Evolutionary conservation across 2,329 filamentous ascomycete species (phyloP).

Genomic region (Botryotinia calthae): DNA sequence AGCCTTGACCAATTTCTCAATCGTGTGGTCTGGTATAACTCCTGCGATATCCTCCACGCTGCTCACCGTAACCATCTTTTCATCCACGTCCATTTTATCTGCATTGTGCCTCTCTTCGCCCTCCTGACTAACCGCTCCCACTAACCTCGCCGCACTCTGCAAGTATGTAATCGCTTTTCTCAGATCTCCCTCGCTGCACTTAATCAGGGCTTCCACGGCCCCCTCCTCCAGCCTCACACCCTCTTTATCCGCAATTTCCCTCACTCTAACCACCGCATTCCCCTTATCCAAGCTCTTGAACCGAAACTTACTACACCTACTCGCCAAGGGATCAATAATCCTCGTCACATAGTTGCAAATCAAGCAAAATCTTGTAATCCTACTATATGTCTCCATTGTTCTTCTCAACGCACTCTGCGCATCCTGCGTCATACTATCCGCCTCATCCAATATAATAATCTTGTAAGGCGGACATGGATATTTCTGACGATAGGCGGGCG

Average conservation of each 20-base stretch:
- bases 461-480: conserved; percentile 98
- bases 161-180: conserved; percentile 94
- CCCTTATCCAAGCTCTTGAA: conserved; percentile 93
- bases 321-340: conserved; percentile 94
- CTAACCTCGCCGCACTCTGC: conserved; percentile 87
- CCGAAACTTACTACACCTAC: conserved; percentile 91
- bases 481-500: conserved; percentile 60
- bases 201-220: conserved; percentile 78
- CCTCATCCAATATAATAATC: conserved; percentile 97
- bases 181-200: conserved; percentile 89
- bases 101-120: conserved; percentile 42
- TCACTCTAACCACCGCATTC: conserved; percentile 75
- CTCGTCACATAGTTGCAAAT: conserved; percentile 98
- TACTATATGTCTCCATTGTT: conserved; percentile 97
- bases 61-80: conserved; percentile 69
- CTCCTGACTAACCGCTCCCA: conserved; percentile 62
- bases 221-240: conserved; percentile 73
- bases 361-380: conserved; percentile 94
- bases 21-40: conserved; percentile 75
- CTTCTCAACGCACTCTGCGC: conserved; percentile 87
- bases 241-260: conserved; percentile 79
- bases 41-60: conserved; percentile 94
- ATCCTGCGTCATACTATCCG: conserved; percentile 98
- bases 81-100: conserved; percentile 46
- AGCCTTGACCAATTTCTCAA: conserved; percentile 67